Evolutionary conservation across 495 filamentous ascomycete species (phyloP).

Genomic region (Trichoderma parareesei): DNA sequence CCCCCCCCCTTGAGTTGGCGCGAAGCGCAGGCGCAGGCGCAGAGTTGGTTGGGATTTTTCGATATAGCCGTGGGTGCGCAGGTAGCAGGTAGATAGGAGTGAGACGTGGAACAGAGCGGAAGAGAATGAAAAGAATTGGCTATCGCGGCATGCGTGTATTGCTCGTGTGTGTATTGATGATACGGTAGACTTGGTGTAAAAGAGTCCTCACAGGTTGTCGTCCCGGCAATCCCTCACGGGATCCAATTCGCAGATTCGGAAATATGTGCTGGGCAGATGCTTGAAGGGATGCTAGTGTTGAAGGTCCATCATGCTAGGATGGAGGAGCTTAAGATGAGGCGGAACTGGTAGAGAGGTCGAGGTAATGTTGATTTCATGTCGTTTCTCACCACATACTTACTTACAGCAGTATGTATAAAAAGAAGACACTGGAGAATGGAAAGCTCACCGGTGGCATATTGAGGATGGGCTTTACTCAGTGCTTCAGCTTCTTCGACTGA

Average conservation of each 20-base stretch:
- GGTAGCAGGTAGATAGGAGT: neutral
- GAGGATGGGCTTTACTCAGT: too few species aligned
- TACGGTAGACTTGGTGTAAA: neutral
- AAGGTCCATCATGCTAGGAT: too few species aligned
- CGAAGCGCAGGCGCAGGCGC: slow-evolving; percentile 3
- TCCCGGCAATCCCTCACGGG: slow-evolving; percentile 24
- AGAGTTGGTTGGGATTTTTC: neutral
- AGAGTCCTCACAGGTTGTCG: slow-evolving; percentile 25
- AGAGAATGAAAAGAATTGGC: neutral
- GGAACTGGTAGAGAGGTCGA: too few species aligned
- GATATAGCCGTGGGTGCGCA: neutral
- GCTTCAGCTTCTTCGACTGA: too few species aligned
- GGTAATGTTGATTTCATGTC: too few species aligned
- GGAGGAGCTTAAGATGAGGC: too few species aligned
- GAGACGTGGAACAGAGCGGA: neutral
- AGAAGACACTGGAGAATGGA: too few species aligned
- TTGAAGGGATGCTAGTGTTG: neutral
- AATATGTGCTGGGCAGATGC: slow-evolving; percentile 24
- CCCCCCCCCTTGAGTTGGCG: neutral
- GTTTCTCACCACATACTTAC: too few species aligned
- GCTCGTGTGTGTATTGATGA: neutral
- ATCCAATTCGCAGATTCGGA: slow-evolving; percentile 29
- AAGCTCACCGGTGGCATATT: too few species aligned
- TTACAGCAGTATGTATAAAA: too few species aligned
- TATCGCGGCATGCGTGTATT: neutral